Conservation (phyloP, 2,329 filamentous ascomycete species). For the Periconia sp. region DNA sequence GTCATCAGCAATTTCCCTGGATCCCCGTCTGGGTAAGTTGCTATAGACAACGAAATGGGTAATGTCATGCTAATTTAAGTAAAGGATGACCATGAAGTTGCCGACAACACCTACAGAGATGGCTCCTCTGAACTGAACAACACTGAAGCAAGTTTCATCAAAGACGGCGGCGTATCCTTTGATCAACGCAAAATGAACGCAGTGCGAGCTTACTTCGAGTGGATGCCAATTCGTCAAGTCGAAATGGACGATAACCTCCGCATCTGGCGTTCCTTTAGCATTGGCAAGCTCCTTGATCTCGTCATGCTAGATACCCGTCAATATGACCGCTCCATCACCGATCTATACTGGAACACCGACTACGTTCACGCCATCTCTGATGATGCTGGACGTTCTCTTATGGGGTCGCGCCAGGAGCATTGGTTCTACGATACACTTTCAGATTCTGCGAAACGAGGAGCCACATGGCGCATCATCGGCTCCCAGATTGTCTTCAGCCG, state of each 20-base stretch:
- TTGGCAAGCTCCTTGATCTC: conserved; percentile 48
- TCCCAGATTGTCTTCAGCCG: conserved; percentile 73
- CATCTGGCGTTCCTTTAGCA: conserved; percentile 47
- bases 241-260: conserved; percentile 51
- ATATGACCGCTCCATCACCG: conserved; percentile 49
- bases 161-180: conserved; percentile 47
- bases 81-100: conserved; percentile 59
- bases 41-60: no score
- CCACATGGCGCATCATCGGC: conserved; percentile 73
- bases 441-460: conserved; percentile 66
- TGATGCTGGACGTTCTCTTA: conserved; percentile 70
- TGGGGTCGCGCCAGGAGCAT: conserved; percentile 74
- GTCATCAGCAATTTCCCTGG: conserved; percentile 50
- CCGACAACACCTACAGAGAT: conserved; percentile 51
- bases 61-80: not conserved
- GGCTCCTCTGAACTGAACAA: conserved; percentile 50
- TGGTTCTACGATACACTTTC: conserved; percentile 64
- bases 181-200: conserved; percentile 56
- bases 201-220: conserved; percentile 53
- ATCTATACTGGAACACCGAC: conserved; percentile 62
- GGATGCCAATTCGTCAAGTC: conserved; percentile 53
- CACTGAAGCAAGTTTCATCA: conserved; percentile 50
- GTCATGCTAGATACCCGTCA: conserved; percentile 51
- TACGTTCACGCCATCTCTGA: conserved; percentile 69
- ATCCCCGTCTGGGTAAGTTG: conserved; percentile 46